phyloP scores from a whole-genome alignment of 257 asterid genomes.

The Salvia miltiorrhiza region DNA sequence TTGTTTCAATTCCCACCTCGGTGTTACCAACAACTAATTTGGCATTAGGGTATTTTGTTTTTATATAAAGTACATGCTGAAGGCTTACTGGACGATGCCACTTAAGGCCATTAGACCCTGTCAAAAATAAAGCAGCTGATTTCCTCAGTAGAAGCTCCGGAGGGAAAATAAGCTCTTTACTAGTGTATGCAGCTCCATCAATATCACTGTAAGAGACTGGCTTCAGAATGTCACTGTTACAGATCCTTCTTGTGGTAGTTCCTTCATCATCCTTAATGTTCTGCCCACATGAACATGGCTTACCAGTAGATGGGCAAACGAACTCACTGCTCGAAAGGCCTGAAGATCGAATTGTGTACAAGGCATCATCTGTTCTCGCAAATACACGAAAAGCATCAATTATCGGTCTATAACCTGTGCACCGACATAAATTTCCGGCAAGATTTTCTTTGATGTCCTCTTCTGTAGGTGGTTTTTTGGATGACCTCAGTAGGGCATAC shows the following conservation, averaged over 20 bases:
- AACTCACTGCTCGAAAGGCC: conserved; percentile 41
- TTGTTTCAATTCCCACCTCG: conserved; percentile 87
- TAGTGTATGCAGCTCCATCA: conserved; percentile 70
- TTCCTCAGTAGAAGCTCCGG: conserved; percentile 78
- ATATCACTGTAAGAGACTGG: conserved; percentile 63
- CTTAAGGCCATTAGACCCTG: conserved; percentile 65
- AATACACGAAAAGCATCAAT: conserved; percentile 90
- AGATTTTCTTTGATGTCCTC: conserved; percentile 88
- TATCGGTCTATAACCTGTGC: conserved; percentile 97
- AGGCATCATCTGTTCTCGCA: conserved; percentile 66
- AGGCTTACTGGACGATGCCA: conserved; percentile 86
- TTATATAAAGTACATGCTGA: conserved; percentile 59
- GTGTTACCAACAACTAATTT: conserved; percentile 84
- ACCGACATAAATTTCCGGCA: conserved; percentile 94
- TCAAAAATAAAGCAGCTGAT: conserved; percentile 44
- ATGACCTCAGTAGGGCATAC: conserved; percentile 86
- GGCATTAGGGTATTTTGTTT: conserved; percentile 59
- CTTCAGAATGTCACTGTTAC: conserved; percentile 27
- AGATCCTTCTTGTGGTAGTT: conserved; percentile 20
- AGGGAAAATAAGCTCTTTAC: conserved; percentile 87
- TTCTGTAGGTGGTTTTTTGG: conserved; percentile 62
- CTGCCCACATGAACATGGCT: conserved; percentile 81
- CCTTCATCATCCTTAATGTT: conserved; percentile 31
- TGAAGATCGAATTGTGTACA: conserved; percentile 56
- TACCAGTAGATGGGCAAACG: conserved; percentile 93